Base-by-base conservation (phyloP, 2,329 filamentous ascomycete genomes). In the Periconia digitata region DNA sequence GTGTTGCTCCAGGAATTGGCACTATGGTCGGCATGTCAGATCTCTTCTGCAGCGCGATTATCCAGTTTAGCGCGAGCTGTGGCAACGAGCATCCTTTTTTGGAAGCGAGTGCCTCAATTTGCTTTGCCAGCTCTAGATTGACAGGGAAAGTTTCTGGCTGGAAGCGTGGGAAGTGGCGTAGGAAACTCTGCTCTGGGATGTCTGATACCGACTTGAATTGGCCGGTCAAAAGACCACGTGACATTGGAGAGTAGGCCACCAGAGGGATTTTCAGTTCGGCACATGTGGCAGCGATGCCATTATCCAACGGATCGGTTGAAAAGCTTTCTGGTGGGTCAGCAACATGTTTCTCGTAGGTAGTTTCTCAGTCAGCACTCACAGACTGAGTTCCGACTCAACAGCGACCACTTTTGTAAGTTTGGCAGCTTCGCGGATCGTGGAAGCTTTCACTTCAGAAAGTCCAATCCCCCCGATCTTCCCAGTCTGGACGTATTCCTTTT, bases 11-110 rank as follows among this genome's bases (percentile, higher is more conserved):
- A 0, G 85, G 86, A 51, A 89, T 87, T 6, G 85, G 85, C 43
- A 89, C 80, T 51, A 87, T 80, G 21, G 60, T 67, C 17, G 80
- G 80, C 76, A 81, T 76, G 32, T 79, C 82, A 6, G 79, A 74
- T 29, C 72, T 74, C 43, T 69, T 72, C 35, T 75, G 78, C 35
- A 84, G 71, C 1, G 76, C 70, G 38, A 76, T 59, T 2, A 83
- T 70, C 85, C 86, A 91, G 43, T 77, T 79, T 44, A 90, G 74
- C 13, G 85, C 86, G 22, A 90, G 73, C 70, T 90, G 86, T 1
- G 79, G 78, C 3, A 81, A 64, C 0, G 83, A 86, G 61, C 77
- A 80, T 0, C 67, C 72, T 51, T 87, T 89, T 55, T 75, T 74
- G 57, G 73, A 66, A 1, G 87, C 86, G 27, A 90, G 65, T 18